Evolutionary conservation across 2,329 filamentous ascomycete genomes (phyloP).

Genomic region (Ophiostoma australiae): DNA sequence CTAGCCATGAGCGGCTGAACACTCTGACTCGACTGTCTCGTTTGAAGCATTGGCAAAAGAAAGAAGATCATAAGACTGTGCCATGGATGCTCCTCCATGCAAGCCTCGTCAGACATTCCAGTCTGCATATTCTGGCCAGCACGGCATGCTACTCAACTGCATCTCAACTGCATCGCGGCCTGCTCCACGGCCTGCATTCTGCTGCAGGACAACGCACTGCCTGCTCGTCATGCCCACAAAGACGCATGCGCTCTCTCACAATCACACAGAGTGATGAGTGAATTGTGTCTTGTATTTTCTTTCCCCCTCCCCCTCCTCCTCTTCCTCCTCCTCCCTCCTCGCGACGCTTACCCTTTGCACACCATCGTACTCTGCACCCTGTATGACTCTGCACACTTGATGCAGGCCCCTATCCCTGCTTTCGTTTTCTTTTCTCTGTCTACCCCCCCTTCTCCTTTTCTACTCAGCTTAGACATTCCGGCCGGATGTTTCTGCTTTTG

Average conservation of each 20-base stretch:
- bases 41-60: no score
- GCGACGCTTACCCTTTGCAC: background rate
- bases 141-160: background rate
- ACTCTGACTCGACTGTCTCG: no score
- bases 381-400: background rate
- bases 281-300: background rate
- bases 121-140: background rate
- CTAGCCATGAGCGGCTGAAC: no score
- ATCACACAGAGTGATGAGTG: background rate
- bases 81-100: background rate
- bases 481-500: background rate
- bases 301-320: no score
- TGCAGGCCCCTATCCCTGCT: background rate
- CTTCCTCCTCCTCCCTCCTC: background rate
- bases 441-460: background rate
- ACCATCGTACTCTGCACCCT: background rate
- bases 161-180: background rate
- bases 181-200: background rate
- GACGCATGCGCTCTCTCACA: background rate
- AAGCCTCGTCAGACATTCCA: background rate
- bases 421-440: background rate
- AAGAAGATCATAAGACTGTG: background rate
- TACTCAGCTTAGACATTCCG: no score
- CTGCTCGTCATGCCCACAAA: background rate
- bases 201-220: slow-evolving; percentile 5